Evolutionary conservation across 805 yeast genomes (phyloP), one percentile per base, ranked within the genome.

Genomic region (Starmerella cellae): DNA sequence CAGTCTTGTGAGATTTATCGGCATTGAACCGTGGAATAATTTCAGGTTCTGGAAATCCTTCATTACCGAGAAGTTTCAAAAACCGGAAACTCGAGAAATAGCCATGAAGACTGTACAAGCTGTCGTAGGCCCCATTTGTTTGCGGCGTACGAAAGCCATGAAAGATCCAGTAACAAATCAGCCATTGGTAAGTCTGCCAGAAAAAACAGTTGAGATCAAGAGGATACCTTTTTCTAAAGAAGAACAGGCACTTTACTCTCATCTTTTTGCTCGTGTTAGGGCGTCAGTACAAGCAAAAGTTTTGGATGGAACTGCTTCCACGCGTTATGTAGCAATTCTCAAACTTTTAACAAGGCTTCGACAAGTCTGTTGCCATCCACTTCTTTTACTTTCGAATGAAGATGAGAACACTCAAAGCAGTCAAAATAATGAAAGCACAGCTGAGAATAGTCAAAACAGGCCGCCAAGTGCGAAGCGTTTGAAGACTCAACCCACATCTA

Each of bases 11-110:
- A 74, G 75, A 50, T 88, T 79, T 54, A 61, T 88, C 37, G 68
- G 75, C 34, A 61, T 87, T n/a, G 83, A 82, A 51, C 97, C 97
- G 1, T 88, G 96, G 96, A 68, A 77, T 31, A 79, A 80, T 51
- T 76, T 81, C 43, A 69, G 82, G 1, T 78, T 80, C 48, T 88
- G 97, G 97, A 79, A 78, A 51, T 75, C 83, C 14, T 85, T 85
- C 57, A 73, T 88, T 23, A 79, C 94, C 0, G 61, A 69, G 11
- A 95, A 95, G 0, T 87, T 83, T 60, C 91, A 82, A 52, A 76
- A 75, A 39, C 77, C 74, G 50, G 73, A 79, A 24, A 69, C 79
- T 19, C 67, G 73, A 5, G 76, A 77, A 49, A 21, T 19, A 4
- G 88, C 96, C 0, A 68, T 87, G 54, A 80, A 76, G 50, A 79